These are phyloP conservation scores for Xylaria palmicola DNA, from an alignment of 495 filamentous ascomycete genomes.

Conservation along the genomic window DNA sequence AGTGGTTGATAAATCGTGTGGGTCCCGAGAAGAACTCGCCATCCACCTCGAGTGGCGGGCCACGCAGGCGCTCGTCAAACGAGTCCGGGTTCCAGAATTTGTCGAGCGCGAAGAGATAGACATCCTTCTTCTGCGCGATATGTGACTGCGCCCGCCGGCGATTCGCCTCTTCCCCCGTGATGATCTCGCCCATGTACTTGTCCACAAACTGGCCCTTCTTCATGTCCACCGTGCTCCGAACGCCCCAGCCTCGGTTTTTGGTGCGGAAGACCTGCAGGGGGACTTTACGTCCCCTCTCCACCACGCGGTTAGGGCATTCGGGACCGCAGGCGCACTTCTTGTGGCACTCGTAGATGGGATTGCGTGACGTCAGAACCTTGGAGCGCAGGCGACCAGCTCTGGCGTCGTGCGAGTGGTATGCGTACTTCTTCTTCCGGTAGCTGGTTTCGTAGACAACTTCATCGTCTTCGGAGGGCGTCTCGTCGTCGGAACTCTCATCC, in stretches of 20 bases:
- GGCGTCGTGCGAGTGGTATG: conserved; percentile 43
- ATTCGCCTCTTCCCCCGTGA: conserved; percentile 68
- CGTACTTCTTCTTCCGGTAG: conserved; percentile 35
- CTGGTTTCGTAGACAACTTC: conserved; percentile 8
- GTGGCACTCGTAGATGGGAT: conserved; percentile 86
- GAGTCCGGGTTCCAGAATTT: conserved; percentile 61
- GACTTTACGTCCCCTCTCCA: conserved; percentile 73
- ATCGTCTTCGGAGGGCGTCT: conserved; percentile 20
- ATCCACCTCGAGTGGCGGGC: conserved; percentile 51
- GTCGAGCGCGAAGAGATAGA: conserved; percentile 84
- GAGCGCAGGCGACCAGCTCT: conserved; percentile 44
- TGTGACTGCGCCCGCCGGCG: conserved; percentile 56
- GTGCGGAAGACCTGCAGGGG: conserved; percentile 83
- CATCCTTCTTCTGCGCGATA: conserved; percentile 50
- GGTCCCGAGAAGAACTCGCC: conserved; percentile 56
- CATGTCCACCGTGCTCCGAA: conserved; percentile 67
- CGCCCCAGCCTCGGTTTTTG: conserved; percentile 73
- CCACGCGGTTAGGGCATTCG: conserved; percentile 75
- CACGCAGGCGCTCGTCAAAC: conserved; percentile 40
- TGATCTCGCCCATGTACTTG: conserved; percentile 83
- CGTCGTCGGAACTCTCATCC: conserved; percentile 32
- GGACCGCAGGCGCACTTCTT: conserved; percentile 62
- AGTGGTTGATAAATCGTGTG: conserved; percentile 74
- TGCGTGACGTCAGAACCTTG: conserved; percentile 48
- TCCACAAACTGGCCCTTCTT: conserved; percentile 83